Conservation (phyloP, 2,329 filamentous ascomycete species). For the Pseudogymnoascus sp. region DNA sequence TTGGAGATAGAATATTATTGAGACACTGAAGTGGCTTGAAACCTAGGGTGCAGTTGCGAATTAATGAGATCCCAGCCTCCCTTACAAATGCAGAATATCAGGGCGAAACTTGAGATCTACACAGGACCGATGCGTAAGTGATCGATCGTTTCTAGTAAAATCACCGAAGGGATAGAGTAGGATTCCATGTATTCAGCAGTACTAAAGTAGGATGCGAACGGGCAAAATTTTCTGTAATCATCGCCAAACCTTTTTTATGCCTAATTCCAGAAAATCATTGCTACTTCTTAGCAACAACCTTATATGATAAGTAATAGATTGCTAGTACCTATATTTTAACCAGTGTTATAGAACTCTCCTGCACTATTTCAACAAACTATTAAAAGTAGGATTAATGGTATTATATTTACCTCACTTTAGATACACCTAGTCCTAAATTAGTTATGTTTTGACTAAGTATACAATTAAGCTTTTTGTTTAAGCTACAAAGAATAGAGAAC, state of each 20-base stretch:
- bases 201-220: background rate
- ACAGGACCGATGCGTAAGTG: background rate
- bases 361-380: too few species aligned
- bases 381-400: too few species aligned
- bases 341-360: too few species aligned
- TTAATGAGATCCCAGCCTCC: background rate
- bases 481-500: too few species aligned
- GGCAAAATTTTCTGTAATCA: background rate
- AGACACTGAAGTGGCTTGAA: background rate
- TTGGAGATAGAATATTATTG: too few species aligned
- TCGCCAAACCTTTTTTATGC: background rate
- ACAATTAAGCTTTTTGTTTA: too few species aligned
- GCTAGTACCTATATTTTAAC: background rate
- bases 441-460: too few species aligned
- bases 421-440: too few species aligned
- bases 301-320: background rate
- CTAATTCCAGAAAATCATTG: background rate
- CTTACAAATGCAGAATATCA: background rate
- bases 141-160: background rate
- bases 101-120: background rate
- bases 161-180: background rate
- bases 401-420: too few species aligned
- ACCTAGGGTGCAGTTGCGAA: background rate
- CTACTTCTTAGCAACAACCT: background rate
- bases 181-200: background rate